A percentile compares a stretch with the other conserved stretches of the same genome.
phyloP scores from a whole-genome alignment of 2,329 filamentous ascomycete species.

The Paecilomyces niveus region DNA sequence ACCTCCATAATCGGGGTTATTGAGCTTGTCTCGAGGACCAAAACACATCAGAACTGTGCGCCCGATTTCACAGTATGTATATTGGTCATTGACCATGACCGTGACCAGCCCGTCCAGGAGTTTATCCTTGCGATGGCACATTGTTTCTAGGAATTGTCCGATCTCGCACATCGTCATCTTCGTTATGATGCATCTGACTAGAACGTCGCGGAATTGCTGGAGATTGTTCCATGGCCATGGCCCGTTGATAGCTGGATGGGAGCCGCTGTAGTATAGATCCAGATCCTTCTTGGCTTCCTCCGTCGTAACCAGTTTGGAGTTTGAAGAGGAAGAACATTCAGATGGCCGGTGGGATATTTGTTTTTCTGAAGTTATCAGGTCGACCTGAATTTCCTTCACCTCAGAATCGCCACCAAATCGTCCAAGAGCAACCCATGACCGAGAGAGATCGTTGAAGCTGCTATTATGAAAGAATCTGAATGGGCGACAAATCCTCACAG shows the following conservation, averaged over 20 bases:
- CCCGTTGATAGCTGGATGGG: not conserved
- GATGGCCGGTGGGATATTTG: not conserved
- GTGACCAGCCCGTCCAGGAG: constrained; percentile 8
- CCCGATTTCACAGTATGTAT: constrained; percentile 8
- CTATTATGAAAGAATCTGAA: not conserved
- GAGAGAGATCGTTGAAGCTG: not conserved
- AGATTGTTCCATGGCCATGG: not conserved
- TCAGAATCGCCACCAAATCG: not conserved
- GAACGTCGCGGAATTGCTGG: not conserved
- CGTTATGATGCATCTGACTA: not conserved
- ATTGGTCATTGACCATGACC: constrained; percentile 2
- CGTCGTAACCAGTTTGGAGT: not conserved
- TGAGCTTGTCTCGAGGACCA: constrained; percentile 3
- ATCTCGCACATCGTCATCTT: constrained; percentile 7
- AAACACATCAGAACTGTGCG: constrained; percentile 4
- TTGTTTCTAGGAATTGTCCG: constrained; percentile 6
- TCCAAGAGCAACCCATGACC: no score
- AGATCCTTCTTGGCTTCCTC: not conserved
- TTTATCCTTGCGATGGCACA: constrained; percentile 7
- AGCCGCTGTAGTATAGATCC: not conserved
- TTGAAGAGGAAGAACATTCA: not conserved
- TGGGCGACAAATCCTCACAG: not conserved
- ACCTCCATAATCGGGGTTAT: not conserved
- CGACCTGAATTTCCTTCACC: not conserved
- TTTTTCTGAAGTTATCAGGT: not conserved